Base-by-base conservation (phyloP, 176 grass and related monocot species). In the Triticum timopheevii region DNA sequence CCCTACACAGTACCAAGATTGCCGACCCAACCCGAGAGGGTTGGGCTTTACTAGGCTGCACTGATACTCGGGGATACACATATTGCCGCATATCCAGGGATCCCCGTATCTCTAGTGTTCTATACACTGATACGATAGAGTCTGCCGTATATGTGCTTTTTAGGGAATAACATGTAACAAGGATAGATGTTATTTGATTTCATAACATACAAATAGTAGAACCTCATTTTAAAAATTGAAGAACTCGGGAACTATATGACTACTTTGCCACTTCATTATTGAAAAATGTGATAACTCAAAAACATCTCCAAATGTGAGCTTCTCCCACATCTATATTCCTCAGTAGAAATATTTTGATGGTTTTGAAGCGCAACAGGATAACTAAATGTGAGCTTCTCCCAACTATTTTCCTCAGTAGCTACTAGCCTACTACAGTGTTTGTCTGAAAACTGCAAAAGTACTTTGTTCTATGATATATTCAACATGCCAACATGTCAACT, bases 391-490 rank as follows among this genome's bases (percentile, higher is more conserved):
- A 30, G 28, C 28, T 30, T 30, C 28, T 30, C 28, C 28, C 45
- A 39, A 52, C 50, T 39, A 20, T 71, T 83, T 65, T 83, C 83
- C 56, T 24, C 10, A 80, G 70, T 80, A 68, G 58, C 19, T 79
- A 85, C 77, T 68, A 75, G 40, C 40, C 24, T 72, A 81, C 82
- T 47, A 56, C 45, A 82, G 9, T 38, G 28, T 35, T 54, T n/a
- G 24, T 33, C 39, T 20, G 62, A 81, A 59, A 81, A 66, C 22
- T 50, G 72, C n/a, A 45, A 63, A 45, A 45, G 17, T 47, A 78
- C 61, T 62, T 71, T 13, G 65, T 58, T 84, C 19, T 65, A 34
- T 27, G 19, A 83, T 44, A 45, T 65, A 39, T 73, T 71, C 61
- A 87, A 30, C 4, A 73, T 56, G 25, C 11, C n/a, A 65, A 36